Evolutionary conservation across 306 rosid genomes (phyloP), one percentile per base, ranked within the genome.

Genomic region (Pachyrhizus erosus): DNA sequence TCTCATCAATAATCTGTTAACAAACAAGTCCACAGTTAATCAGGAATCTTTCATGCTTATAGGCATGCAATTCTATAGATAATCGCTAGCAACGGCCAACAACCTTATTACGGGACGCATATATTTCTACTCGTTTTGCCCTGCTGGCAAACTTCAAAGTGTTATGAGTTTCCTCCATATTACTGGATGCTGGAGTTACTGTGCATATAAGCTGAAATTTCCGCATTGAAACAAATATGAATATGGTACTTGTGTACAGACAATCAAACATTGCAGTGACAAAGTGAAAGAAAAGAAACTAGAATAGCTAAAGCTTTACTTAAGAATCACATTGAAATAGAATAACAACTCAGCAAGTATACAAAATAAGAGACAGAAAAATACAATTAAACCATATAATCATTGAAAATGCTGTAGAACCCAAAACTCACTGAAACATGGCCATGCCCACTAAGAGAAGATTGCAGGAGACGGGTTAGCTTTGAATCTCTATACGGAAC

Each of bases 141-240:
- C 99, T 91, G 91, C 90, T 96, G 76, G 99, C 99, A 83, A 96
- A 96, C 89, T 96, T 96, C 89, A 96, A 91, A 65, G 99, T 96
- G 80, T 96, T 96, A 87, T 96, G 99, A 82, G 99, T 96, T 90
- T 96, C 99, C 94, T 96, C 99, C 97, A 91, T 88, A 75, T 93
- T 96, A 81, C 99, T 96, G 79, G 98, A 92, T 62, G 99, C 99
- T 12, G 99, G 99, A 87, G 99, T 96, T 58, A 96, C 91, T 10
- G 99, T 96, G 88, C 99, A 96, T 87, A 96, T 96, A 86, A 96
- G 99, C 99, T 96, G 95, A 80, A 80, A 74, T 77, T 77, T 70
- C 31, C 73, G 84, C 4, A 68, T 70, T 43, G 78, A 39, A 76
- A 52, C 76, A 84, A 73, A 70, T 70, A 49, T 61, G 80, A 67